These are phyloP conservation scores for Aspergillus steynii DNA, from an alignment of 495 filamentous ascomycete genomes.

Conservation along the genomic window DNA sequence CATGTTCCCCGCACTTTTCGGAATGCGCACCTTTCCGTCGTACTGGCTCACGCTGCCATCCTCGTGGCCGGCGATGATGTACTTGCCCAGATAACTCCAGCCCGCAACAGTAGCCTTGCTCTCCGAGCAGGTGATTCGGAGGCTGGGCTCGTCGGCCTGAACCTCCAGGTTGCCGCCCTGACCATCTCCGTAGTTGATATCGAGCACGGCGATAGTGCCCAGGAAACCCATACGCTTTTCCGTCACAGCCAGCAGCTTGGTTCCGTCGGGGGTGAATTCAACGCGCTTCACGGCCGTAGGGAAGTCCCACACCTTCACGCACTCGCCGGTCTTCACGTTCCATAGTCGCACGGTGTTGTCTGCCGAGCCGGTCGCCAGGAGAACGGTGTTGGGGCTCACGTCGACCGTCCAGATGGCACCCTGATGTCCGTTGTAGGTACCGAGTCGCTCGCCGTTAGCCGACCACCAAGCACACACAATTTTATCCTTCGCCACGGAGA, in stretches of 20 bases:
- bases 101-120: conserved; percentile 96
- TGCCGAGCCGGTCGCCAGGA: conserved; percentile 92
- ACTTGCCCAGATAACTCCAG: conserved; percentile 88
- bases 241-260: conserved; percentile 84
- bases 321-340: conserved; percentile 91
- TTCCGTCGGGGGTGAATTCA: conserved; percentile 93
- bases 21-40: conserved; percentile 80
- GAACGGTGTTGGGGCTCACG: conserved; percentile 88
- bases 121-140: conserved; percentile 88
- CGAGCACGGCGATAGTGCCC: conserved; percentile 87
- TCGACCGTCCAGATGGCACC: conserved; percentile 99
- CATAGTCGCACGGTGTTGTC: conserved; percentile 98
- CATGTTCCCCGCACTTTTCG: not conserved
- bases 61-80: conserved; percentile 97
- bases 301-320: conserved; percentile 96
- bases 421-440: conserved; percentile 94
- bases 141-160: conserved; percentile 75
- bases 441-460: conserved; percentile 90
- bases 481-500: conserved; percentile 97
- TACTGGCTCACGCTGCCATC: conserved; percentile 93
- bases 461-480: conserved; percentile 93
- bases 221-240: conserved; percentile 97
- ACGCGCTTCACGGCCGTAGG: conserved; percentile 93
- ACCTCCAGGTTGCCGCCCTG: conserved; percentile 52
- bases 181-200: conserved; percentile 76